Conservation (phyloP, 495 filamentous ascomycete species). For the Glutinoglossum americanum region DNA sequence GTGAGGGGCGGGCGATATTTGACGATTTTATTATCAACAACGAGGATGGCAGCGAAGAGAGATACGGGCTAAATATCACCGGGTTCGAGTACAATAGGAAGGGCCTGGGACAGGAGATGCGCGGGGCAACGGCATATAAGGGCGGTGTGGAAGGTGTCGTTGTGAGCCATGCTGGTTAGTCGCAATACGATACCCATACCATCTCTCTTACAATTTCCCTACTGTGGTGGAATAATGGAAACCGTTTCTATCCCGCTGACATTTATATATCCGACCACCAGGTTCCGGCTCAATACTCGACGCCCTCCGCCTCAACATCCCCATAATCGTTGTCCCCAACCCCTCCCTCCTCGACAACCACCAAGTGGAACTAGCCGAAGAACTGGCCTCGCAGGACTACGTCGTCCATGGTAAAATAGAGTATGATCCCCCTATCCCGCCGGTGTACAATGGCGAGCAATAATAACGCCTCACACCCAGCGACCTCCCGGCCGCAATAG, state of each 20-base stretch:
- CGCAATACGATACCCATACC: no score
- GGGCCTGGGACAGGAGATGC: conserved; percentile 35
- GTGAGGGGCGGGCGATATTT: conserved; percentile 27
- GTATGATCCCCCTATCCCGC: conserved; percentile 17
- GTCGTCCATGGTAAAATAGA: conserved; percentile 41
- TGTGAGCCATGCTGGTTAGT: conserved; percentile 71
- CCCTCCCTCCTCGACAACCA: conserved; percentile 68
- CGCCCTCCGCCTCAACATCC: conserved; percentile 41
- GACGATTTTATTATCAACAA: conserved; percentile 15
- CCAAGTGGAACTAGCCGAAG: conserved; percentile 64
- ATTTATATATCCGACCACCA: conserved; percentile 14
- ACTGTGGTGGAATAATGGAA: neutral
- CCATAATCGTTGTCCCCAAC: conserved; percentile 77
- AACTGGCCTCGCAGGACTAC: conserved; percentile 45
- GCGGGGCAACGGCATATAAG: conserved; percentile 19
- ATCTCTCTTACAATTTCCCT: neutral
- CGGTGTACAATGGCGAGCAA: neutral
- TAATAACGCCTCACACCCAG: conserved; percentile 11
- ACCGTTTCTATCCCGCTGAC: neutral
- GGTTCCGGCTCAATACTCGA: conserved; percentile 81
- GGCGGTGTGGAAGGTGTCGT: conserved; percentile 35
- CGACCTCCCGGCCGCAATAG: conserved; percentile 23
- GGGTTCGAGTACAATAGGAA: conserved; percentile 44
- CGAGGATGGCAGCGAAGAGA: conserved; percentile 7
- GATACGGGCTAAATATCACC: conserved; percentile 27